phyloP scores from a whole-genome alignment of 805 yeast genomes.

The Pichia rugopelliculosa region DNA sequence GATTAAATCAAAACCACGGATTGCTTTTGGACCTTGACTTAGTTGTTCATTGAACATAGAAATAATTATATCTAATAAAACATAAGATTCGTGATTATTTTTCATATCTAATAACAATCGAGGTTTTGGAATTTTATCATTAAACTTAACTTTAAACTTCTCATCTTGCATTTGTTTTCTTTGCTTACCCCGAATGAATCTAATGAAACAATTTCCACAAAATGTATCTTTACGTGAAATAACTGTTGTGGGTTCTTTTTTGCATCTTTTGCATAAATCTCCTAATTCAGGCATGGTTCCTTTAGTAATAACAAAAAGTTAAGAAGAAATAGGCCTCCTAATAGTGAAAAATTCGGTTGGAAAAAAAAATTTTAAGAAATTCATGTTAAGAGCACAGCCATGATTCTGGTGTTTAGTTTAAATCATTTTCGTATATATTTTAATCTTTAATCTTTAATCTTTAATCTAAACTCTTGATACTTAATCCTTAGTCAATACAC shows the following conservation, averaged over 20 bases:
- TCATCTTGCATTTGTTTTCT: slow-evolving; percentile 71
- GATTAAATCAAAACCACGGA: slow-evolving; percentile 57
- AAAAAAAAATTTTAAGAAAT: not conserved
- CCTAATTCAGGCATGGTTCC: slow-evolving; percentile 6
- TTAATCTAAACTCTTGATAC: too few species aligned
- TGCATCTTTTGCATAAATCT: slow-evolving; percentile 44
- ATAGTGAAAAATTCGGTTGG: not conserved
- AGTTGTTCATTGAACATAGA: slow-evolving; percentile 57
- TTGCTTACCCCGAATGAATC: slow-evolving; percentile 72
- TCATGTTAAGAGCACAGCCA: not conserved
- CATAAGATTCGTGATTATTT: slow-evolving; percentile 61
- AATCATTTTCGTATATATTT: too few species aligned
- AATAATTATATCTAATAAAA: slow-evolving; percentile 57
- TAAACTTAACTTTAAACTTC: slow-evolving; percentile 63
- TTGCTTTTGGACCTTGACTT: slow-evolving; percentile 48
- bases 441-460: too few species aligned
- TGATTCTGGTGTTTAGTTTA: not conserved
- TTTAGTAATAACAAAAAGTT: too few species aligned
- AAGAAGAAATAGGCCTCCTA: not conserved
- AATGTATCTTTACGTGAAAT: slow-evolving; percentile 57
- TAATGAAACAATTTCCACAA: slow-evolving; percentile 59
- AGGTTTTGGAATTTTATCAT: slow-evolving; percentile 32
- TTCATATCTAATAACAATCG: slow-evolving; percentile 56
- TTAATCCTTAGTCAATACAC: too few species aligned
- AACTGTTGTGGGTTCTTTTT: slow-evolving; percentile 33